phyloP scores from a whole-genome alignment of 2,329 filamentous ascomycete genomes.

The Diatrype stigma region DNA sequence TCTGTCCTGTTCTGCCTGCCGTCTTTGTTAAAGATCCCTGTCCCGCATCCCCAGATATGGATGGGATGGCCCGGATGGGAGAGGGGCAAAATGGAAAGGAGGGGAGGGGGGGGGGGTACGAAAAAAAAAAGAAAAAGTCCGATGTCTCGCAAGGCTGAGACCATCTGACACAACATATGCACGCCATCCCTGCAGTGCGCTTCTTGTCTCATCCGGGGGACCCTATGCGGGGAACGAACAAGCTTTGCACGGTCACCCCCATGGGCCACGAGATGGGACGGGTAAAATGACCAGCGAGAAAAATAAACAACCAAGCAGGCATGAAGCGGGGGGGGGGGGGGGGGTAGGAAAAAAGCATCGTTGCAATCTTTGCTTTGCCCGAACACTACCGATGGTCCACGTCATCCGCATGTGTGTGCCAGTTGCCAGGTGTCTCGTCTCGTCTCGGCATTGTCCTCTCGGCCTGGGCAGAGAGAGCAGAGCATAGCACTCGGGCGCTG shows the following conservation, averaged over 20 bases:
- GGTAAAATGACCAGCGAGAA: background rate
- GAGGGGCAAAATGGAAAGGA: too few species aligned
- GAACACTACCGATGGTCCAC: background rate
- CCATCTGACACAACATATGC: conserved; percentile 14
- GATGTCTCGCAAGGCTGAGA: conserved; percentile 26
- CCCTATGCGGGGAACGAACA: conserved; percentile 10
- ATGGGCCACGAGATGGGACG: too few species aligned
- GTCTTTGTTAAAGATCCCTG: too few species aligned
- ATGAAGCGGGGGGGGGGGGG: too few species aligned
- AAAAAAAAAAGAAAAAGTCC: too few species aligned
- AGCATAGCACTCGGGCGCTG: too few species aligned
- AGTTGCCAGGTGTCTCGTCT: background rate
- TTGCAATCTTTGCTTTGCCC: background rate
- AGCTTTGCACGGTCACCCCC: background rate
- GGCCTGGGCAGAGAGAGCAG: too few species aligned
- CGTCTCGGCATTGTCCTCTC: background rate
- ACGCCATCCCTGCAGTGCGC: conserved; percentile 7
- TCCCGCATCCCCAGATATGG: too few species aligned
- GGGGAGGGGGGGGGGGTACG: conserved; percentile 4
- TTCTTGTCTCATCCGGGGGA: conserved; percentile 1
- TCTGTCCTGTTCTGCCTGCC: too few species aligned
- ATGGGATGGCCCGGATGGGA: too few species aligned
- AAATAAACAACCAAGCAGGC: too few species aligned
- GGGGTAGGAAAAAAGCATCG: background rate
- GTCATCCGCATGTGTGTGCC: background rate